phyloP scores from a whole-genome alignment of 2,329 filamentous ascomycete genomes.

The Botryotinia convoluta region DNA sequence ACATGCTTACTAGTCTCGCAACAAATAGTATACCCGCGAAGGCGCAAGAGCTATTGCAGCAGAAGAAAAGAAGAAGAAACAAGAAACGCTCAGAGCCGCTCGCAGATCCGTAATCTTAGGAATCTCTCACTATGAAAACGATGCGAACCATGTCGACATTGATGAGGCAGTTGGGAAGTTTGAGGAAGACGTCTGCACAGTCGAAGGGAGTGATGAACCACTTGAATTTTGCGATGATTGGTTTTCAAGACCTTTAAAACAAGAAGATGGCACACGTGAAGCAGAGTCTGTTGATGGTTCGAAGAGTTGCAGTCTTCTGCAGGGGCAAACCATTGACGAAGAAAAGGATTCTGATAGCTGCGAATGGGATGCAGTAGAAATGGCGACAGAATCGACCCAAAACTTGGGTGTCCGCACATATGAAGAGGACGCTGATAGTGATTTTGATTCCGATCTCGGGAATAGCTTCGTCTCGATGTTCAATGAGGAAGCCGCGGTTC shows the following conservation, averaged over 20 bases:
- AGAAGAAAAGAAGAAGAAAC: not conserved
- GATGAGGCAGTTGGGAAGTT: not conserved
- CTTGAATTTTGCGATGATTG: conserved; percentile 9
- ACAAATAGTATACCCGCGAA: not conserved
- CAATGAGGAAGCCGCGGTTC: not conserved
- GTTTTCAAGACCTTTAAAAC: not conserved
- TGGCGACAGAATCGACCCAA: not conserved
- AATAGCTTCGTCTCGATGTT: not conserved
- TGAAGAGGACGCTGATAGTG: not conserved
- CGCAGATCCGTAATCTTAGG: not conserved
- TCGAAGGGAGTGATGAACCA: not conserved
- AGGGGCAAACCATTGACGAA: not conserved
- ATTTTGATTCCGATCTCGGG: not conserved
- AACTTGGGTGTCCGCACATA: not conserved
- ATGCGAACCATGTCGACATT: not conserved
- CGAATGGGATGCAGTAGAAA: not conserved
- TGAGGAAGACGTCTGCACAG: not conserved
- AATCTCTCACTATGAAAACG: not conserved
- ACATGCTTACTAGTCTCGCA: not conserved
- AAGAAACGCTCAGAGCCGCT: not conserved
- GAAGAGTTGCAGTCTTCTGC: not conserved
- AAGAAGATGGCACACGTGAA: not conserved
- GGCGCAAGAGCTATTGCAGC: conserved; percentile 4
- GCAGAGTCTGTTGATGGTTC: not conserved
- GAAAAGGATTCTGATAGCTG: not conserved